Base-by-base conservation (phyloP, 176 grass and related monocot genomes). In the Avena eriantha region DNA sequence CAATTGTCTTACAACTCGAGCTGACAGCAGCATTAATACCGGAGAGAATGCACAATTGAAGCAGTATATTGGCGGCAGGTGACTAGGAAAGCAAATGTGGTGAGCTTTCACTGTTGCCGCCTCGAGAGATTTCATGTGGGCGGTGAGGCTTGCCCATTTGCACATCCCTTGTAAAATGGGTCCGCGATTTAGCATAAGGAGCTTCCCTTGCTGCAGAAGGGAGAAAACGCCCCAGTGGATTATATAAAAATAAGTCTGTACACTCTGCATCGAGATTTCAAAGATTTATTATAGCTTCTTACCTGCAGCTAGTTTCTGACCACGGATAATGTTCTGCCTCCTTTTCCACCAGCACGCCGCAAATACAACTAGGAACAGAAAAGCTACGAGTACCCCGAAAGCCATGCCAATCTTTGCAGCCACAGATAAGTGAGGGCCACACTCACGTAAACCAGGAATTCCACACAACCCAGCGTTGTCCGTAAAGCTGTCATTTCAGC, bases 151-250 rank as follows among this genome's bases (percentile, higher is more conserved):
- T 98, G 3, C 77, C 56, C 94, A 99, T 87, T 80, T 99, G 97
- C 85, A 96, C 80, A 9, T 98, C 93, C 46, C 96, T 78, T 5
- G 86, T 78, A 80, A 94, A 94, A 2, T 99, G 97, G 53, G 92
- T 99, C 36, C 94, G 80, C 17, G 97, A 90, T 88, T 99, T 99
- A 35, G 97, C 94, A 90, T 99, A 99, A 36, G 97, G 94, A 93
- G 97, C 97, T 82, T 96, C 97, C 82, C 97, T 96, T 73, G 97
- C 97, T 99, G 78, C 55, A 85, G 69, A 71, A 77, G 0, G 8
- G 43, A 29, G 3, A 35, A 50, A 54, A 57, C 65, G 65, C 17
- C 36, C 39, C 7, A 36, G 12, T 59, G 53, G 6, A 7, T 29
- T 66, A 50, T 63, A 43, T 5, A 22, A 18, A 67, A 13, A 35